These are phyloP conservation scores for Polyporus arcularius DNA, from an alignment of 768 basidiomycete species.

Conservation along the genomic window DNA sequence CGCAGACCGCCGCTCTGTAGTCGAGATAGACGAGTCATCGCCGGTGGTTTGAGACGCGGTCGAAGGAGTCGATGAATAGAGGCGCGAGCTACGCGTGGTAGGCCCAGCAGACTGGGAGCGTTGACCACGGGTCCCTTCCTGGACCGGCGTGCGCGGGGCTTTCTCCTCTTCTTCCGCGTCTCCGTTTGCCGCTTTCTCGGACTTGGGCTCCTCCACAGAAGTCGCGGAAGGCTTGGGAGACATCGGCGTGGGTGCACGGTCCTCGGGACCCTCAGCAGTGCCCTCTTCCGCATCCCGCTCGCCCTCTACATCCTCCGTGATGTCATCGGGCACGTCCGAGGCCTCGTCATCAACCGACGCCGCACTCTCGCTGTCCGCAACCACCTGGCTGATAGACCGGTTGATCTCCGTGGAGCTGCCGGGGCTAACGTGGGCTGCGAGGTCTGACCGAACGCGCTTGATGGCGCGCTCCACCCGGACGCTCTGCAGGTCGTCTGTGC, in stretches of 20 bases:
- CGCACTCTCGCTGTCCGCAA: slow-evolving; percentile 22
- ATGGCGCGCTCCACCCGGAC: slow-evolving; percentile 85
- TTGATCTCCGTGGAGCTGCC: slow-evolving; percentile 26
- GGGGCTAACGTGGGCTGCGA: slow-evolving; percentile 66
- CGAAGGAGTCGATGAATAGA: slow-evolving; percentile 59
- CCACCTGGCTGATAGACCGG: slow-evolving; percentile 36
- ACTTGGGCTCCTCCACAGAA: slow-evolving; percentile 4
- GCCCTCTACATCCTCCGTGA: slow-evolving; percentile 11
- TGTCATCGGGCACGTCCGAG: slow-evolving; percentile 8
- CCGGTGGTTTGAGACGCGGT: slow-evolving; percentile 32
- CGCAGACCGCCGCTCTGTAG: slow-evolving; percentile 42
- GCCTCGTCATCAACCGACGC: slow-evolving; percentile 14
- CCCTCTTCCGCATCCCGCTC: slow-evolving; percentile 18
- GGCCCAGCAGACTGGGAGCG: slow-evolving; percentile 86
- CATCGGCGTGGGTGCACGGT: slow-evolving; percentile 24
- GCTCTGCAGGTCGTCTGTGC: slow-evolving; percentile 87
- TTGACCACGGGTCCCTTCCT: slow-evolving; percentile 47
- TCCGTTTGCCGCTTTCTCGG: slow-evolving; percentile 3
- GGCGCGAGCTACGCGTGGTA: slow-evolving; percentile 61
- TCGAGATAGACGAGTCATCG: slow-evolving; percentile 75
- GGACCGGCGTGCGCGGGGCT: slow-evolving; percentile 25
- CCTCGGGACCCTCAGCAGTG: slow-evolving; percentile 18
- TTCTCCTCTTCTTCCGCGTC: slow-evolving; percentile 24
- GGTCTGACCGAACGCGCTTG: slow-evolving; percentile 83
- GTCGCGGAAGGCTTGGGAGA: slow-evolving; percentile 17